phyloP scores from a whole-genome alignment of 495 filamentous ascomycete species.

The Chaetomium tenue region DNA sequence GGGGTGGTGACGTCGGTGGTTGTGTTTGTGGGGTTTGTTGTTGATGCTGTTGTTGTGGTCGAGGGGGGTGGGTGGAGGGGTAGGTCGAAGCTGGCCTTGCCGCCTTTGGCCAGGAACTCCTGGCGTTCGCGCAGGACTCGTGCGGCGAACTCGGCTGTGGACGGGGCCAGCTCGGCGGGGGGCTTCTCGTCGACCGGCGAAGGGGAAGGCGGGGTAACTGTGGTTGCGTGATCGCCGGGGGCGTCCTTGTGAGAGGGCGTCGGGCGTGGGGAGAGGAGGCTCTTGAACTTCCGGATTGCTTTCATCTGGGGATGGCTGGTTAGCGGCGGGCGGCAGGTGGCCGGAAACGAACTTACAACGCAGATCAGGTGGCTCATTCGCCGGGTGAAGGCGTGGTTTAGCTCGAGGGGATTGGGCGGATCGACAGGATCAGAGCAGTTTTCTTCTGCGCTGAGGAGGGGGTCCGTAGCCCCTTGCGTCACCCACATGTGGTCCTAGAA shows the following conservation, averaged over 20 bases:
- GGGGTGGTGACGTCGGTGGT: not conserved
- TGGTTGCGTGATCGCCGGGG: slow-evolving; percentile 33
- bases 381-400: slow-evolving; percentile 84
- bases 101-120: slow-evolving; percentile 34
- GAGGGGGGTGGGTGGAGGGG: not conserved
- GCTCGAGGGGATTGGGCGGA: slow-evolving; percentile 80
- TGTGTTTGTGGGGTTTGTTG: not conserved
- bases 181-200: slow-evolving; percentile 4
- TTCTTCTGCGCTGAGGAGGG: slow-evolving; percentile 75
- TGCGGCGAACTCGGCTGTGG: slow-evolving; percentile 41
- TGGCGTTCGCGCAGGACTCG: slow-evolving; percentile 42
- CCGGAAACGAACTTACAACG: slow-evolving; percentile 62
- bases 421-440: slow-evolving; percentile 80
- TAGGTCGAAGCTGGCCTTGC: slow-evolving; percentile 46
- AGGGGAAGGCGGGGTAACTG: slow-evolving; percentile 34
- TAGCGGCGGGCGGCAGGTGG: not conserved
- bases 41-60: not conserved
- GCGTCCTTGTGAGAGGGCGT: not conserved
- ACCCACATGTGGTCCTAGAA: slow-evolving; percentile 89
- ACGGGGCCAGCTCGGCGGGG: slow-evolving; percentile 35
- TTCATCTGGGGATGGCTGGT: slow-evolving; percentile 63
- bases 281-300: slow-evolving; percentile 85
- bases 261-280: slow-evolving; percentile 32
- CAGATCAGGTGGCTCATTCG: slow-evolving; percentile 80
- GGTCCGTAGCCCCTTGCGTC: slow-evolving; percentile 76